Evolutionary conservation across 2,329 filamentous ascomycete species (phyloP).

Genomic region (Karstenula rhodostoma): DNA sequence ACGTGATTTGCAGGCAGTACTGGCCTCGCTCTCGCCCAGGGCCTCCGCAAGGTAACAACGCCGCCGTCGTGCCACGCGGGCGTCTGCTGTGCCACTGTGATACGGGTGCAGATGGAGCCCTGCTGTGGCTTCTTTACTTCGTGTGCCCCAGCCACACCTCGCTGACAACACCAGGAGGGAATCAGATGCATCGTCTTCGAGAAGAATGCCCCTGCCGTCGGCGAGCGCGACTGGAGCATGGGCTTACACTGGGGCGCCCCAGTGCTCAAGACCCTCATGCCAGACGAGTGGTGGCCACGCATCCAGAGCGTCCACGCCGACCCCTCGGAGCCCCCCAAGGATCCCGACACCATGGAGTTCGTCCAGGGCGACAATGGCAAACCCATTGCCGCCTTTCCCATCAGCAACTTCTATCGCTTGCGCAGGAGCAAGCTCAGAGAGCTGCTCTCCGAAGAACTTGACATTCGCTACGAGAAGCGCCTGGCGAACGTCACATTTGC

Average conservation of each 20-base stretch:
- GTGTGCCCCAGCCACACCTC: not conserved
- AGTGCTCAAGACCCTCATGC: slow-evolving; percentile 61
- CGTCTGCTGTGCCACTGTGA: not conserved
- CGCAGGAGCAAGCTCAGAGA: slow-evolving; percentile 44
- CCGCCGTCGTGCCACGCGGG: slow-evolving; percentile 5
- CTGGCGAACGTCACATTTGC: slow-evolving; percentile 47
- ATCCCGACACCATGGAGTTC: slow-evolving; percentile 45
- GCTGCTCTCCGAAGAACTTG: slow-evolving; percentile 38
- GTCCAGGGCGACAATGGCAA: slow-evolving; percentile 48
- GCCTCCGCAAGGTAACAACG: slow-evolving; percentile 42
- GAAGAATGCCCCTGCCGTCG: slow-evolving; percentile 57
- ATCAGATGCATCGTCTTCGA: slow-evolving; percentile 64
- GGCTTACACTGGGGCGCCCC: slow-evolving; percentile 70
- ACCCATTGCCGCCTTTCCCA: slow-evolving; percentile 41
- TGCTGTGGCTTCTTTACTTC: not conserved
- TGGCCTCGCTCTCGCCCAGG: slow-evolving; percentile 49
- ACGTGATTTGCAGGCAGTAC: slow-evolving; percentile 39
- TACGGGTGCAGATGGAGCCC: not conserved
- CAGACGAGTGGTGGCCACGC: slow-evolving; percentile 61
- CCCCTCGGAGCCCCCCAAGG: slow-evolving; percentile 53
- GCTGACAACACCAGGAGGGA: slow-evolving; percentile 33
- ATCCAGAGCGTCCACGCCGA: slow-evolving; percentile 62
- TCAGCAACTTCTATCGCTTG: slow-evolving; percentile 48
- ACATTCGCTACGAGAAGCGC: slow-evolving; percentile 50
- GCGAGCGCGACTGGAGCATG: slow-evolving; percentile 68